Conservation (phyloP, 1,139 yeast genomes). For the Suhomyces bribrorum region DNA sequence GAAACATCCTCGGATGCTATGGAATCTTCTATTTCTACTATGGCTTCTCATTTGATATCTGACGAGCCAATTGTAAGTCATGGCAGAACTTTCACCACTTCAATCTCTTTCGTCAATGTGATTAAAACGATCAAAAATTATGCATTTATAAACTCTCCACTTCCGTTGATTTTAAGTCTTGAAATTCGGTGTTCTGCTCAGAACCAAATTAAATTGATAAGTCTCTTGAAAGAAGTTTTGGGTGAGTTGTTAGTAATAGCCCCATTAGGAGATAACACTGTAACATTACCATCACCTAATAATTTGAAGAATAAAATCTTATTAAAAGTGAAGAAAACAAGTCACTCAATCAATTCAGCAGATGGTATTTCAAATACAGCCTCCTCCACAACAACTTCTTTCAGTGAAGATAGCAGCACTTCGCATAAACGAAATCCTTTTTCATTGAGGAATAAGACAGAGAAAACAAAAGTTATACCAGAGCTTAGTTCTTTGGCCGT, state of each 20-base stretch:
- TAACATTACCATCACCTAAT: slow-evolving; percentile 67
- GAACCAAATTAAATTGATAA: slow-evolving; percentile 62
- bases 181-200: slow-evolving; percentile 75
- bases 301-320: slow-evolving; percentile 68
- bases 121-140: slow-evolving; percentile 72
- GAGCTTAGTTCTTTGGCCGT: slow-evolving; percentile 65
- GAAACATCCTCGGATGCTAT: slow-evolving; percentile 8
- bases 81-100: slow-evolving; percentile 78
- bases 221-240: slow-evolving; percentile 53
- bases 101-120: slow-evolving; percentile 70
- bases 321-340: slow-evolving; percentile 71
- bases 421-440: slow-evolving; percentile 19
- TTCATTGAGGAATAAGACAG: slow-evolving; percentile 25
- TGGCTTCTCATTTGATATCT: slow-evolving; percentile 2
- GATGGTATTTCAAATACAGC: slow-evolving; percentile 5
- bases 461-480: slow-evolving; percentile 31
- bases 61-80: slow-evolving; percentile 85
- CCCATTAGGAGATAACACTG: slow-evolving; percentile 32
- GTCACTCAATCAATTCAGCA: slow-evolving; percentile 14
- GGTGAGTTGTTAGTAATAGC: slow-evolving; percentile 57
- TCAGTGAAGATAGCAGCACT: slow-evolving; percentile 47
- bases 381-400: slow-evolving; percentile 34
- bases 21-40: neutral
- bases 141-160: slow-evolving; percentile 82
- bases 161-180: slow-evolving; percentile 82